Conservation (phyloP, 1,139 yeast genomes). For the Chernovozyma sophiae-reginae region DNA sequence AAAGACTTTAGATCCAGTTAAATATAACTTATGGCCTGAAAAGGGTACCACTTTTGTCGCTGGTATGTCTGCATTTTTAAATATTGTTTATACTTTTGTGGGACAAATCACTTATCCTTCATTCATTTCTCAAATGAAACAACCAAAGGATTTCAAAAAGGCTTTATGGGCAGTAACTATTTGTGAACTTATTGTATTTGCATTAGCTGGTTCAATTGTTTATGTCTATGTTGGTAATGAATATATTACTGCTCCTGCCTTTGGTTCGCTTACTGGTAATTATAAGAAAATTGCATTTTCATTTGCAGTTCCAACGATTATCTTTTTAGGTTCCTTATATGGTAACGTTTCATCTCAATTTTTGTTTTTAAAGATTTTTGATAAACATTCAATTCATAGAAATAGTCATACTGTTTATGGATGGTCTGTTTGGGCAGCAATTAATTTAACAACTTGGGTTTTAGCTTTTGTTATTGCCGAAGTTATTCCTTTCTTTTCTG, state of each 20-base stretch:
- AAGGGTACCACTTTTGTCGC: slow-evolving; percentile 49
- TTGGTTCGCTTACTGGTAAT: slow-evolving; percentile 45
- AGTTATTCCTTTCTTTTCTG: slow-evolving; percentile 61
- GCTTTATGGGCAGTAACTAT: slow-evolving; percentile 50
- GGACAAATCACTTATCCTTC: slow-evolving; percentile 64
- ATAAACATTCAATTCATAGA: slow-evolving; percentile 39
- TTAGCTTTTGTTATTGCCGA: slow-evolving; percentile 56
- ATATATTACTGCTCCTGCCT: slow-evolving; percentile 57
- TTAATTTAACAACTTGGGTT: slow-evolving; percentile 46
- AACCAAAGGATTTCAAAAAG: slow-evolving; percentile 55
- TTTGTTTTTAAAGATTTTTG: slow-evolving; percentile 43
- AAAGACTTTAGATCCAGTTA: slow-evolving; percentile 31
- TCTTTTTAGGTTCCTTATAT: slow-evolving; percentile 54
- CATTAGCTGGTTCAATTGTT: slow-evolving; percentile 52
- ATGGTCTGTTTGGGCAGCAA: slow-evolving; percentile 49
- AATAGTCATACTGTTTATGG: slow-evolving; percentile 47
- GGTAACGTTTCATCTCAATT: slow-evolving; percentile 53
- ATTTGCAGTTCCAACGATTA: slow-evolving; percentile 57
- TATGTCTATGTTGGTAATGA: slow-evolving; percentile 56
- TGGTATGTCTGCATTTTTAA: slow-evolving; percentile 54
- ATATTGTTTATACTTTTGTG: slow-evolving; percentile 59
- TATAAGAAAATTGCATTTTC: slow-evolving; percentile 55
- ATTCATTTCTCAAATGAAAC: slow-evolving; percentile 56
- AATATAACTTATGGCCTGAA: slow-evolving; percentile 45
- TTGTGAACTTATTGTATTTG: slow-evolving; percentile 45